Evolutionary conservation across 495 filamentous ascomycete species (phyloP).

Genomic region (Cudoniella acicularis): DNA sequence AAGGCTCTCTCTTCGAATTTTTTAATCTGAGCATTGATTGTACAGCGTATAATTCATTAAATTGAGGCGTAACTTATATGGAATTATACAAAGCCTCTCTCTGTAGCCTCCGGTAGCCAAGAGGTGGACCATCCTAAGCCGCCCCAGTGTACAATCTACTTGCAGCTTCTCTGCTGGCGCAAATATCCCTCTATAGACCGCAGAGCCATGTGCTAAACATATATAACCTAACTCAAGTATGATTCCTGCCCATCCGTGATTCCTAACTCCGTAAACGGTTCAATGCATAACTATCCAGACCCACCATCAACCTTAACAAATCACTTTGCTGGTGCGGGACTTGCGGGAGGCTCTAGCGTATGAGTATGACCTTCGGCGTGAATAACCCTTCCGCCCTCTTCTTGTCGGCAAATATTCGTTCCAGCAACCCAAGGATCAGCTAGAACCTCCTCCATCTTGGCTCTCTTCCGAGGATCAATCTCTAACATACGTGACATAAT

Average conservation of each 20-base stretch:
- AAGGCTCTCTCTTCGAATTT: neutral
- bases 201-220: neutral
- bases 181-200: conserved; percentile 9
- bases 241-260: neutral
- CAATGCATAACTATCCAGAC: neutral
- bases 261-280: neutral
- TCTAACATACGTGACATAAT: conserved; percentile 94
- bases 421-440: conserved; percentile 84
- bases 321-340: conserved; percentile 11
- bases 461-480: conserved; percentile 77
- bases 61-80: neutral
- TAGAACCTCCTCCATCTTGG: conserved; percentile 78
- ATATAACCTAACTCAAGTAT: conserved; percentile 1
- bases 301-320: neutral
- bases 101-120: neutral
- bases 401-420: conserved; percentile 56
- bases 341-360: conserved; percentile 47
- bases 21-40: no score
- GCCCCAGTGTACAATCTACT: conserved; percentile 19
- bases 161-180: conserved; percentile 13
- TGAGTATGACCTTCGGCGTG: conserved; percentile 48
- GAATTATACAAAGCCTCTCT: neutral
- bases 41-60: neutral
- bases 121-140: neutral
- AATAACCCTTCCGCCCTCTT: conserved; percentile 38